Conservation (phyloP, 305 asterid species). For the Lippia alba region DNA sequence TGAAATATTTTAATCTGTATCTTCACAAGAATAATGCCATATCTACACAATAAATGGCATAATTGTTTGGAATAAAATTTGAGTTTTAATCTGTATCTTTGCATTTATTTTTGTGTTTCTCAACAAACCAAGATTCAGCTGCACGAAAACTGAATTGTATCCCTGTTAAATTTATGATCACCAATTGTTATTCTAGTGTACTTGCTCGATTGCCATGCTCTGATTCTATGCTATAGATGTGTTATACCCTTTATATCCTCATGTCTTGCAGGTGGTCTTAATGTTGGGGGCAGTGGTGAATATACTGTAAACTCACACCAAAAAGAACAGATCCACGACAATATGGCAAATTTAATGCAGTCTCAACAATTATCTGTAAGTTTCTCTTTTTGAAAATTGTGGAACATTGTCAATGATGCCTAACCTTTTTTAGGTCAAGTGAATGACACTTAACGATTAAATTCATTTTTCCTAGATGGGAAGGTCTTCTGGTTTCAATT, state of each 20-base stretch:
- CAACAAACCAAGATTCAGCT: conserved; percentile 17
- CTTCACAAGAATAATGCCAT: too few species aligned
- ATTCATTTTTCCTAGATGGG: conserved; percentile 62
- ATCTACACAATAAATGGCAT: too few species aligned
- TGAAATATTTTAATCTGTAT: conserved; percentile 11
- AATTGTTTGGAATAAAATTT: conserved; percentile 13
- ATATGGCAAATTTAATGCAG: conserved; percentile 71
- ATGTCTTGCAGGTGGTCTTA: conserved; percentile 41
- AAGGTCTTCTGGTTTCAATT: conserved; percentile 77
- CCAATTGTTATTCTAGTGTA: conserved; percentile 9
- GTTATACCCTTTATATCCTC: conserved; percentile 14
- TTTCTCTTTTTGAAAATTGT: conserved; percentile 28
- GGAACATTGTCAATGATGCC: conserved; percentile 30
- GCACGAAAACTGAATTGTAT: conserved; percentile 16
- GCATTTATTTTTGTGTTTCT: conserved; percentile 7
- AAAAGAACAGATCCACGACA: conserved; percentile 86
- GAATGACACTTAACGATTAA: conserved; percentile 17
- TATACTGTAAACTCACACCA: conserved; percentile 68
- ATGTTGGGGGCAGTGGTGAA: conserved; percentile 66
- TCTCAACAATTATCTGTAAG: conserved; percentile 81
- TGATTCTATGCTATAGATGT: neutral
- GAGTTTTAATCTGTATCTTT: conserved; percentile 5
- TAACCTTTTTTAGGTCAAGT: neutral
- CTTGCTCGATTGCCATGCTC: conserved; percentile 1
- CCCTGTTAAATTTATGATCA: conserved; percentile 9